These are phyloP conservation scores for Picochlorum sp. DNA, from an alignment of 139 green algal genomes.

Conservation along the genomic window DNA sequence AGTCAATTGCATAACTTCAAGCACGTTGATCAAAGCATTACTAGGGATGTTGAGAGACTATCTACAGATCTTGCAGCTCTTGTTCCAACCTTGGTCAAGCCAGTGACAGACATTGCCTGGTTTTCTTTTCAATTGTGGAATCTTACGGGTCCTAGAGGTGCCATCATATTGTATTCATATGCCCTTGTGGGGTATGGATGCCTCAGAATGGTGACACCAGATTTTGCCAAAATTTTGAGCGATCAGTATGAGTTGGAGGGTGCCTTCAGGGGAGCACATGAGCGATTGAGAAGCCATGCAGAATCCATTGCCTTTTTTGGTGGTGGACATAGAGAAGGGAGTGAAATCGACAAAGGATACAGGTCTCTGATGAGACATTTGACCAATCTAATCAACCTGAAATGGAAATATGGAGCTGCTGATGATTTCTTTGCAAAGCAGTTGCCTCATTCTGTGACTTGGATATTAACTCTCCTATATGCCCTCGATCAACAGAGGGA, in stretches of 20 bases:
- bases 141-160: constrained; percentile 49
- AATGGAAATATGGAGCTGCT: constrained; percentile 55
- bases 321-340: constrained; percentile 41
- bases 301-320: constrained; percentile 65
- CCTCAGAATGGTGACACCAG: constrained; percentile 46
- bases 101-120: constrained; percentile 61
- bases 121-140: constrained; percentile 48
- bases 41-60: constrained; percentile 54
- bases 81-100: constrained; percentile 64
- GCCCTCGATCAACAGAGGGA: constrained; percentile 38
- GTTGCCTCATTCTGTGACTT: constrained; percentile 72
- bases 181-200: constrained; percentile 41
- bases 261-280: constrained; percentile 45
- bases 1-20: constrained; percentile 40
- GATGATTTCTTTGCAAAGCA: constrained; percentile 77
- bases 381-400: constrained; percentile 17
- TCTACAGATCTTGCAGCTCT: constrained; percentile 54
- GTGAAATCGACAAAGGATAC: constrained; percentile 29
- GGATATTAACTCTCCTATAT: constrained; percentile 66
- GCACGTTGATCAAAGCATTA: constrained; percentile 56
- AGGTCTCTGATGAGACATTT: constrained; percentile 32
- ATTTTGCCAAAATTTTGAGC: constrained; percentile 43
- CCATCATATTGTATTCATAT: constrained; percentile 63
- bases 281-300: constrained; percentile 43
- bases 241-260: constrained; percentile 44